Evolutionary conservation across 306 rosid species (phyloP).

Genomic region (Ceratonia siliqua): DNA sequence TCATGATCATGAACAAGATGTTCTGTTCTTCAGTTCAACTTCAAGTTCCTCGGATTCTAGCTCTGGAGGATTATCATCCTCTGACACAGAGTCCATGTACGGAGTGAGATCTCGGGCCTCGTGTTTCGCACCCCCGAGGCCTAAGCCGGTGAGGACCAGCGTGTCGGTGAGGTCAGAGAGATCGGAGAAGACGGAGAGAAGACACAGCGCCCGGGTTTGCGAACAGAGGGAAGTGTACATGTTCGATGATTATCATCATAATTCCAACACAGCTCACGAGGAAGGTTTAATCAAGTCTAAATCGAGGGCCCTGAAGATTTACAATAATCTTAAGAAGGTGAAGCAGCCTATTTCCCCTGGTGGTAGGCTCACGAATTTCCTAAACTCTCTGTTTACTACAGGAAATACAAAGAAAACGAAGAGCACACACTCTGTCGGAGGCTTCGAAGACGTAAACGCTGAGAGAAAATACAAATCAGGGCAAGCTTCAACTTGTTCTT

Average conservation of each 20-base stretch:
- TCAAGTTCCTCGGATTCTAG: constrained; percentile 87
- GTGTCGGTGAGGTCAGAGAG: constrained; percentile 37
- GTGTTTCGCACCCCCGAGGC: constrained; percentile 55
- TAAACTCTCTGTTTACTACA: constrained; percentile 63
- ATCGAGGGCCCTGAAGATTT: constrained; percentile 76
- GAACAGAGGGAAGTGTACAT: constrained; percentile 25
- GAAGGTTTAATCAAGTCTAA: constrained; percentile 60
- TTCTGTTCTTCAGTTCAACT: constrained; percentile 63
- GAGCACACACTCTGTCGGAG: constrained; percentile 19
- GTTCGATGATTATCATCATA: constrained; percentile 27
- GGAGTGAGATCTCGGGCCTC: constrained; percentile 46
- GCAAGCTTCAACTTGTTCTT: constrained; percentile 66
- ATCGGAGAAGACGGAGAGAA: constrained; percentile 40
- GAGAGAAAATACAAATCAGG: constrained; percentile 45
- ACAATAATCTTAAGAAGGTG: constrained; percentile 80
- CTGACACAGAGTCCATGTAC: constrained; percentile 73
- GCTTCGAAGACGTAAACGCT: constrained; percentile 15
- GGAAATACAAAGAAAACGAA: constrained; percentile 42
- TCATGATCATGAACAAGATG: constrained; percentile 50
- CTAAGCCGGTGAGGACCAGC: constrained; percentile 53
- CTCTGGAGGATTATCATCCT: constrained; percentile 76
- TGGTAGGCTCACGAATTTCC: constrained; percentile 64
- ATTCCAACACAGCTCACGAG: constrained; percentile 15
- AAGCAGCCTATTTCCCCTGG: constrained; percentile 93
- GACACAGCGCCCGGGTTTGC: constrained; percentile 34